phyloP scores from a whole-genome alignment of 345 rosid species.

The Noccaea caerulescens region DNA sequence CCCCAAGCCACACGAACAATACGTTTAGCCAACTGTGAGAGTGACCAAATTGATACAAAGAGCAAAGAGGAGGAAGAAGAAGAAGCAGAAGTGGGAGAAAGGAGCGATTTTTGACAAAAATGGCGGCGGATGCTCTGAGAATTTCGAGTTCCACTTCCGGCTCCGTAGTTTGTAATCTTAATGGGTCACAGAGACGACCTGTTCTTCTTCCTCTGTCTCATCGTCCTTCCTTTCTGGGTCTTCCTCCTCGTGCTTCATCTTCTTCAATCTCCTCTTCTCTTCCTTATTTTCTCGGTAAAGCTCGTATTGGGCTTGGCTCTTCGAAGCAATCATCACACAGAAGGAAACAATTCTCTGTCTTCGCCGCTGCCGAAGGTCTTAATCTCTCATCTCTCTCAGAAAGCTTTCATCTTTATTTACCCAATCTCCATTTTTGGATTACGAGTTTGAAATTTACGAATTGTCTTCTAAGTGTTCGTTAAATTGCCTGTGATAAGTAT shows the following conservation, averaged over 20 bases:
- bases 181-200: slow-evolving; percentile 62
- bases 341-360: slow-evolving; percentile 70
- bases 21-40: slow-evolving; percentile 22
- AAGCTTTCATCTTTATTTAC: slow-evolving; percentile 7
- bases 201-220: slow-evolving; percentile 48
- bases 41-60: slow-evolving; percentile 9
- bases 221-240: slow-evolving; percentile 52
- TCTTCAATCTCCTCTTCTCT: slow-evolving; percentile 55
- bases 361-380: slow-evolving; percentile 75
- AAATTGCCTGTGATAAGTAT: slow-evolving; percentile 32
- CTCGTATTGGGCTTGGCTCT: slow-evolving; percentile 49
- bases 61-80: slow-evolving; percentile 10
- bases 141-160: slow-evolving; percentile 48
- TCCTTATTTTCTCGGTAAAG: slow-evolving; percentile 59
- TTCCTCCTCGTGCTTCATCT: slow-evolving; percentile 54
- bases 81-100: neutral
- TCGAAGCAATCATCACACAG: slow-evolving; percentile 42
- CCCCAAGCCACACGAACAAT: slow-evolving; percentile 31
- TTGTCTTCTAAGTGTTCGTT: slow-evolving; percentile 44
- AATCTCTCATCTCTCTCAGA: neutral
- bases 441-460: neutral
- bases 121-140: slow-evolving; percentile 80
- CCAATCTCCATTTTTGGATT: neutral
- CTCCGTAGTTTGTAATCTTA: slow-evolving; percentile 61
- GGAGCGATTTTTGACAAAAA: slow-evolving; percentile 40